A percentile compares a stretch with the other conserved stretches of the same genome.
Conservation (phyloP, 768 basidiomycete genomes). For the Suillus ampliporus region DNA sequence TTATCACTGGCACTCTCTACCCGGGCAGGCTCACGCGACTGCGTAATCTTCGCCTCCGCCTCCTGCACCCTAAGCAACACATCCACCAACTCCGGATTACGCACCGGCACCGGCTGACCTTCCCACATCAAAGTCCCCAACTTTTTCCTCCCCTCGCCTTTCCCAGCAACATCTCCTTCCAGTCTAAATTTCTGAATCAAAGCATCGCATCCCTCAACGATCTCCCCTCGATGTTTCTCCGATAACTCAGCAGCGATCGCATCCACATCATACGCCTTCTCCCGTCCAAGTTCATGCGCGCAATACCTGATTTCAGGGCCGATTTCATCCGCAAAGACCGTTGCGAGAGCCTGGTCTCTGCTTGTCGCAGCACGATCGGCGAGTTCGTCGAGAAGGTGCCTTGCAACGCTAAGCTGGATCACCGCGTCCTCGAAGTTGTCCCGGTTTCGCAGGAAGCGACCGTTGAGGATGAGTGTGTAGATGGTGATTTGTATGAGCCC, state of each 20-base stretch:
- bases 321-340: conserved; percentile 83
- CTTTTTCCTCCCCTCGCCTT: conserved; percentile 53
- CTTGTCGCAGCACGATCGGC: conserved; percentile 68
- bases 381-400: conserved; percentile 71
- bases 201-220: conserved; percentile 67
- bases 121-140: conserved; percentile 77
- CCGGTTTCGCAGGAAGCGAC: conserved; percentile 80
- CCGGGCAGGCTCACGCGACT: conserved; percentile 31
- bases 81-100: conserved; percentile 91
- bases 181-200: conserved; percentile 56
- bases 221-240: conserved; percentile 55
- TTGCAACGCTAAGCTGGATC: conserved; percentile 78
- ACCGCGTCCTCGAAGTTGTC: conserved; percentile 80
- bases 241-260: conserved; percentile 71
- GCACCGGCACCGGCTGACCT: conserved; percentile 79
- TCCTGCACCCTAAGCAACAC: conserved; percentile 84
- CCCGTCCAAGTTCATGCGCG: conserved; percentile 84
- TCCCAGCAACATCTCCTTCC: conserved; percentile 44
- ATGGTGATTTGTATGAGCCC: conserved; percentile 71
- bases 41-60: conserved; percentile 65
- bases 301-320: conserved; percentile 92
- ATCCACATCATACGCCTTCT: conserved; percentile 82
- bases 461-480: conserved; percentile 82
- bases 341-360: conserved; percentile 86
- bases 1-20: conserved; percentile 34